These are phyloP conservation scores for Trichoderma asperelloides DNA, from an alignment of 495 filamentous ascomycete species.

Conservation along the genomic window DNA sequence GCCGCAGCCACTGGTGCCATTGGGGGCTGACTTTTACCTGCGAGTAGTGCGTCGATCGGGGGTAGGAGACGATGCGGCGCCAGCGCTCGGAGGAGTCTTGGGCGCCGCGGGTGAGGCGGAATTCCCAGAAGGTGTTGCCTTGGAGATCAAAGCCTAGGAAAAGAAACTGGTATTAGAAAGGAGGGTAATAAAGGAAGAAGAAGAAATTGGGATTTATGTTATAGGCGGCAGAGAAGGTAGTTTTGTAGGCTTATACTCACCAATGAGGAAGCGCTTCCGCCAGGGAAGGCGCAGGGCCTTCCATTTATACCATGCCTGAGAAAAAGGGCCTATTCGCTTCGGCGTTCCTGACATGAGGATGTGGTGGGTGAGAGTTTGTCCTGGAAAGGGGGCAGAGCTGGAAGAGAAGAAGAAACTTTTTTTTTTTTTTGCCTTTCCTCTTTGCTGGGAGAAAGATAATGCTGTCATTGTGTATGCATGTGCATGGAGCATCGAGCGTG, in stretches of 20 bases:
- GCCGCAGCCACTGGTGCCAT: conserved; percentile 96
- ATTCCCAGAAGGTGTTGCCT: conserved; percentile 94
- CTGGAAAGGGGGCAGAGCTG: background rate
- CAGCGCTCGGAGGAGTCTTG: conserved; percentile 34
- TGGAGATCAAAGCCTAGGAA: conserved; percentile 66
- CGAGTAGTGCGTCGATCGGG: conserved; percentile 49
- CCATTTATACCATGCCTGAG: conserved; percentile 69
- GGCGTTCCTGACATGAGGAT: conserved; percentile 3
- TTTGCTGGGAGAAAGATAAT: no score
- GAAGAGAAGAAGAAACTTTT: no score
- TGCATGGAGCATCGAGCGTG: no score
- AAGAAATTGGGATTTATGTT: no score
- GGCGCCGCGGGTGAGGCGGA: conserved; percentile 50
- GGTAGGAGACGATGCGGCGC: conserved; percentile 62
- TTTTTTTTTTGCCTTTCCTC: no score
- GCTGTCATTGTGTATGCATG: no score
- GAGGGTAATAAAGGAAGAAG: no score
- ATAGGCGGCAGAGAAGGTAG: conserved; percentile 1
- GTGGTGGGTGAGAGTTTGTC: background rate
- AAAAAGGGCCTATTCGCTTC: conserved; percentile 29
- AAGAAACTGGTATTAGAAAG: background rate
- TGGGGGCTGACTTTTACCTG: conserved; percentile 58
- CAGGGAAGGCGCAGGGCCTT: conserved; percentile 77
- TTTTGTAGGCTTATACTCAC: conserved; percentile 34
- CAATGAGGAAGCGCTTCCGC: conserved; percentile 72